A percentile compares a stretch with the other conserved stretches of the same genome.
phyloP scores from a whole-genome alignment of 192 early-diverging fungal genomes.

The Umbelopsis sp. region DNA sequence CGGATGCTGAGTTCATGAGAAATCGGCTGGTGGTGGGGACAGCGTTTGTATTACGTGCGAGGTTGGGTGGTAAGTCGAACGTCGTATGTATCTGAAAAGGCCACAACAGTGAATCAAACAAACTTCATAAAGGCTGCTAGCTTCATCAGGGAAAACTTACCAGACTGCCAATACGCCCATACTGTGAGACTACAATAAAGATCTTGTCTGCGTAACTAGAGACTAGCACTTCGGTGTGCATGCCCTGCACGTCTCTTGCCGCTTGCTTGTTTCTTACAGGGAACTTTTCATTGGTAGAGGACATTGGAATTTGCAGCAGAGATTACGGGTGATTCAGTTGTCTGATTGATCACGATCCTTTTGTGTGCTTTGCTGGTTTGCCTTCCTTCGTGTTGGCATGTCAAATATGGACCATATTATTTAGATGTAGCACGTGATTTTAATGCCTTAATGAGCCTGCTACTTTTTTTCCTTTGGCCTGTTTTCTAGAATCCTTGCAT shows the following conservation, averaged over 20 bases:
- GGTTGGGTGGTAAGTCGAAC: constrained; percentile 43
- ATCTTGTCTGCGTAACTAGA: constrained; percentile 55
- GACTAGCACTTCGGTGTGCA: constrained; percentile 54
- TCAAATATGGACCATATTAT: too few species aligned
- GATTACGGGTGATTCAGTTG: too few species aligned
- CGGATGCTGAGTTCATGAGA: constrained; percentile 46
- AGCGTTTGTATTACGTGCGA: constrained; percentile 27
- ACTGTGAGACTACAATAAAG: constrained; percentile 53
- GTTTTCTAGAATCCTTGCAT: neutral
- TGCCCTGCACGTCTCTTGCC: constrained; percentile 44
- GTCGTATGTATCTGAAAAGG: constrained; percentile 44
- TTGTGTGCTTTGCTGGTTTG: too few species aligned
- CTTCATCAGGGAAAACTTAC: constrained; percentile 36
- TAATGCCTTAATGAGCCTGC: too few species aligned
- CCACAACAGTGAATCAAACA: neutral
- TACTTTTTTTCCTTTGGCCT: neutral
- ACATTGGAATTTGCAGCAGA: neutral
- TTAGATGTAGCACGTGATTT: too few species aligned
- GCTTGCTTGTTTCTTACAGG: constrained; percentile 50
- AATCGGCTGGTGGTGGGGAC: constrained; percentile 43
- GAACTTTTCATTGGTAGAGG: constrained; percentile 35
- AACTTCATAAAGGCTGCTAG: neutral
- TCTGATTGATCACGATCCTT: too few species aligned
- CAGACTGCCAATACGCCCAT: constrained; percentile 58
- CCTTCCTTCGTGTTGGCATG: too few species aligned